Conservation (phyloP, 495 filamentous ascomycete genomes). For the Pyrenula aspistea region DNA sequence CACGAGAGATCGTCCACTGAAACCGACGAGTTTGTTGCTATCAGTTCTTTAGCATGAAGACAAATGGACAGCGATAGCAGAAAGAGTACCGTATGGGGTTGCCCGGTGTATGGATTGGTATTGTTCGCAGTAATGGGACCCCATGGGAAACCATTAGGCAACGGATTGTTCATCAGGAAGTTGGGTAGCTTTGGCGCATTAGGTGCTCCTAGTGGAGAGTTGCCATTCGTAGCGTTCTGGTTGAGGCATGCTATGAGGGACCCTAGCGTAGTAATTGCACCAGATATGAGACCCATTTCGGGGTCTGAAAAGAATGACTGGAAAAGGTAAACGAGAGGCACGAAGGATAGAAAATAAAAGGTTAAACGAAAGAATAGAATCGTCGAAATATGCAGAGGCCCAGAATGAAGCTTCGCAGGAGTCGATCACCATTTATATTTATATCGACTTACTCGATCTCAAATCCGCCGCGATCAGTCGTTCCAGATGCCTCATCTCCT, state of each 20-base stretch:
- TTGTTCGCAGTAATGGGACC: conserved; percentile 4
- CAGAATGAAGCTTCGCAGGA: background rate
- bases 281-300: background rate
- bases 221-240: background rate
- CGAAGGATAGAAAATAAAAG: background rate
- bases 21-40: conserved; percentile 11
- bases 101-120: conserved; percentile 17
- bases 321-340: background rate
- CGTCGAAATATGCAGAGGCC: no score
- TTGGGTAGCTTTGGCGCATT: conserved; percentile 3
- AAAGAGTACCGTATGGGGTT: conserved; percentile 16
- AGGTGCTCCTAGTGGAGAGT: conserved; percentile 2
- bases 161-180: conserved; percentile 9
- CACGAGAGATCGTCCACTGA: conserved; percentile 17
- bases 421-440: background rate
- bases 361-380: background rate
- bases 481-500: background rate
- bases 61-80: background rate
- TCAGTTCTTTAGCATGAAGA: background rate
- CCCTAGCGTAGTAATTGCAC: background rate
- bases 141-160: conserved; percentile 11
- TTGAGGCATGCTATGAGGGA: background rate
- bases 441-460: background rate
- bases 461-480: background rate
- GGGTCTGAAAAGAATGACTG: background rate